These are phyloP conservation scores for Gossypium lobatum DNA, from an alignment of 441 rosid genomes.

Conservation along the genomic window DNA sequence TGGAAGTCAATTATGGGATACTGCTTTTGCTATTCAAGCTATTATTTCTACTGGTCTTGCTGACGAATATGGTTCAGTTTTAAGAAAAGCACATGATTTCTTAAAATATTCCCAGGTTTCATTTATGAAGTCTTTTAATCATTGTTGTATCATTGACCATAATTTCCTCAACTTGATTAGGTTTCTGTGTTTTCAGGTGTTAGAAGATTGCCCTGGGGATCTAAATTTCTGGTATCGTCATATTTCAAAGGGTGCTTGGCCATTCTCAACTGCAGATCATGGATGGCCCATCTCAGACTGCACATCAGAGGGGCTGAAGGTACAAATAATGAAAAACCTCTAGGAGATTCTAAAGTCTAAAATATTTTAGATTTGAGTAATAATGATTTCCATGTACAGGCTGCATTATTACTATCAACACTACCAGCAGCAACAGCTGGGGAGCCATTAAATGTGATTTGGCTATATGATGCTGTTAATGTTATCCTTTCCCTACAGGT, in stretches of 20 bases:
- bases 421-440: slow-evolving; percentile 29
- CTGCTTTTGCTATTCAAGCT: slow-evolving; percentile 61
- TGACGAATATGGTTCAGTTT: slow-evolving; percentile 40
- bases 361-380: not conserved
- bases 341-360: not conserved
- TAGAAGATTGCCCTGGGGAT: slow-evolving; percentile 54
- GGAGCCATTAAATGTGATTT: slow-evolving; percentile 1
- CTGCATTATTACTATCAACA: slow-evolving; percentile 10
- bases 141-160: not conserved
- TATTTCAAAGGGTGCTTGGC: slow-evolving; percentile 75
- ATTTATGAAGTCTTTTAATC: not conserved
- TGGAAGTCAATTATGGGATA: slow-evolving; percentile 73
- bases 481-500: slow-evolving; percentile 23
- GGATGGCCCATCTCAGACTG: slow-evolving; percentile 76
- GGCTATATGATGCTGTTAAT: slow-evolving; percentile 23
- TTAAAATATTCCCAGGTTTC: slow-evolving; percentile 14
- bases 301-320: slow-evolving; percentile 67
- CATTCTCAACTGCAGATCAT: slow-evolving; percentile 65
- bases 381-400: slow-evolving; percentile 28
- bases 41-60: slow-evolving; percentile 46
- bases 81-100: slow-evolving; percentile 16
- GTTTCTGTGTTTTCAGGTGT: slow-evolving; percentile 32
- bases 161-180: not conserved
- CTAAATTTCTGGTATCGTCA: slow-evolving; percentile 58
- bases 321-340: slow-evolving; percentile 13